Conservation (phyloP, 495 filamentous ascomycete genomes). For the Chlorociboria aeruginascens region DNA sequence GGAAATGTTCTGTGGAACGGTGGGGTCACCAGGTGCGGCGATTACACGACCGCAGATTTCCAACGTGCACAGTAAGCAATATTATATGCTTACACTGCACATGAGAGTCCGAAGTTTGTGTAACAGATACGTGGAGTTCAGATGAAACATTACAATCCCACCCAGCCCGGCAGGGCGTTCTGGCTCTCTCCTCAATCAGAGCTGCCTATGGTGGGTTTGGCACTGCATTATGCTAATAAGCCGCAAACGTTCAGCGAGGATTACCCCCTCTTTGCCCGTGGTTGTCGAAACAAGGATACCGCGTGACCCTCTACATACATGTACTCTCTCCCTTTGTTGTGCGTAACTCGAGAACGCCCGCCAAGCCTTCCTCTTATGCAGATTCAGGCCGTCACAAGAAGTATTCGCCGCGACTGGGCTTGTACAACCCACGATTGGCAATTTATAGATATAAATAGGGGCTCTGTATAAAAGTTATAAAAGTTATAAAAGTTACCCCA, state of each 20-base stretch:
- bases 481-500: no score
- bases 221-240: background rate
- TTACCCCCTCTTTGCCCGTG: background rate
- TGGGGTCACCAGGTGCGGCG: no score
- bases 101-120: no score
- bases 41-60: no score
- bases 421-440: background rate
- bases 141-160: background rate
- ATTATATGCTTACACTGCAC: no score
- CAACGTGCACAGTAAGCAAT: no score
- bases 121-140: background rate
- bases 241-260: background rate
- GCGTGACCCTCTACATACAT: background rate
- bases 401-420: background rate
- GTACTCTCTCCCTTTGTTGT: background rate
- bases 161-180: background rate
- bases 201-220: background rate
- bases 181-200: background rate
- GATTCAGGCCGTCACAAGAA: background rate
- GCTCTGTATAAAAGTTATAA: background rate
- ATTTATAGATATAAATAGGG: background rate
- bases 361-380: background rate
- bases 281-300: background rate
- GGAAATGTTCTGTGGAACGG: no score
- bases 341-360: background rate